Base-by-base conservation (phyloP, 2,329 filamentous ascomycete species). In the Beauveria varroae region DNA sequence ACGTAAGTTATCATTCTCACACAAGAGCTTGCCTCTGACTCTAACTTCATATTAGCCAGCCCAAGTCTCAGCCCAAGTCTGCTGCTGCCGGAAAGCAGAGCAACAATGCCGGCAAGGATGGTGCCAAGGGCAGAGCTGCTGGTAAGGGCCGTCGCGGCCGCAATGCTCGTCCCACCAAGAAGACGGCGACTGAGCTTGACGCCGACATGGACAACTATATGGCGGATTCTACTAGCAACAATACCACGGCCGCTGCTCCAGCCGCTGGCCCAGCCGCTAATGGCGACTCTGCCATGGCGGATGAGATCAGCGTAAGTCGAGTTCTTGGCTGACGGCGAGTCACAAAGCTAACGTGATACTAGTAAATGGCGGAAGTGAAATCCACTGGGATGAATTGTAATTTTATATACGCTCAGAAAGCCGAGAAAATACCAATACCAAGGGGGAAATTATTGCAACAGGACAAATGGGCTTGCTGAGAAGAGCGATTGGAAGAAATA, bases 151-250 rank as follows among this genome's bases (percentile, higher is more conserved):
- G 81, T 62, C 79, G 79, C 64, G 74, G 72, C 47, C 86, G 86
- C 67, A 88, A 79, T 70, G 79, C 82, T 66, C 85, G 88, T 69
- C 81, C 88, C 67, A 78, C 86, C 70, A 81, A 96, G 79, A 98
- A 98, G 89, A 96, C 92, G 0, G 86, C 89, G 1, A 93, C 96
- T 73, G 93, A 99, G 78, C 86, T 99, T 28, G 95, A 99, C 74
- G 92, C 91, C 5, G 95, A 99, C 75, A 99, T 99, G 95, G 87
- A 86, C 22, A 95, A 98, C 75, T 99, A 99, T 79, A 98, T 96
- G 57, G 57, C 57, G 73, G 86, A 81, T 58, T 69, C 74, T 63
- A 68, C 69, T 40, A 72, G 76, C 65, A 78, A 74, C 65, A 78
- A 74, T 57, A 79, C 79, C 46, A 75, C 73, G 63, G 76, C 78